phyloP scores from a whole-genome alignment of 1,284 basidiomycete species.

The Entoloma clypeatum region DNA sequence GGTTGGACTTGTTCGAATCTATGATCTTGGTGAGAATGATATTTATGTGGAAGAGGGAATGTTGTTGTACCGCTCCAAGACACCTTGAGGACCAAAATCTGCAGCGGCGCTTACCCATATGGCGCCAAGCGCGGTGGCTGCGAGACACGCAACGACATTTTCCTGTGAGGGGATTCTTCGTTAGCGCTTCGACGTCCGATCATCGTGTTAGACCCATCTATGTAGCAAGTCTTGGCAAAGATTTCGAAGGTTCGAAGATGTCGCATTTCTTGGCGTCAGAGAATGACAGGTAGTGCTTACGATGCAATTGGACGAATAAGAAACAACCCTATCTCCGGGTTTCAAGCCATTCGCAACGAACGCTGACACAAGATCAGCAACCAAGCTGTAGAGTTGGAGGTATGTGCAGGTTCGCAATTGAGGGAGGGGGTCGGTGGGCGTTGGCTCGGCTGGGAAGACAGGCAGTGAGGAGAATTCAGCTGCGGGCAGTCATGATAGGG shows the following conservation, averaged over 20 bases:
- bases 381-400: slow-evolving; percentile 56
- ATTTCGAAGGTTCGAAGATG: slow-evolving; percentile 1
- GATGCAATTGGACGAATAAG: slow-evolving; percentile 79
- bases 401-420: slow-evolving; percentile 52
- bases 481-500: slow-evolving; percentile 6
- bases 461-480: slow-evolving; percentile 16
- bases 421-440: slow-evolving; percentile 43
- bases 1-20: slow-evolving; percentile 76
- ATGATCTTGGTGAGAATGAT: slow-evolving; percentile 5
- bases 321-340: slow-evolving; percentile 74
- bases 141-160: slow-evolving; percentile 72
- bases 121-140: slow-evolving; percentile 70
- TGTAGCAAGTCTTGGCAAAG: not conserved
- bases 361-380: slow-evolving; percentile 60
- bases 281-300: slow-evolving; percentile 37
- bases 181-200: not conserved
- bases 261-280: slow-evolving; percentile 5
- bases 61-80: slow-evolving; percentile 63
- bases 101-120: slow-evolving; percentile 86
- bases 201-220: not conserved
- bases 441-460: slow-evolving; percentile 53
- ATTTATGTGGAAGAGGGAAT: slow-evolving; percentile 13
- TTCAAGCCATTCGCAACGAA: slow-evolving; percentile 57
- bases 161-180: slow-evolving; percentile 40
- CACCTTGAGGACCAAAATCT: slow-evolving; percentile 82